Conservation (phyloP, 1,284 basidiomycete species). For the Ustilago lituana region DNA sequence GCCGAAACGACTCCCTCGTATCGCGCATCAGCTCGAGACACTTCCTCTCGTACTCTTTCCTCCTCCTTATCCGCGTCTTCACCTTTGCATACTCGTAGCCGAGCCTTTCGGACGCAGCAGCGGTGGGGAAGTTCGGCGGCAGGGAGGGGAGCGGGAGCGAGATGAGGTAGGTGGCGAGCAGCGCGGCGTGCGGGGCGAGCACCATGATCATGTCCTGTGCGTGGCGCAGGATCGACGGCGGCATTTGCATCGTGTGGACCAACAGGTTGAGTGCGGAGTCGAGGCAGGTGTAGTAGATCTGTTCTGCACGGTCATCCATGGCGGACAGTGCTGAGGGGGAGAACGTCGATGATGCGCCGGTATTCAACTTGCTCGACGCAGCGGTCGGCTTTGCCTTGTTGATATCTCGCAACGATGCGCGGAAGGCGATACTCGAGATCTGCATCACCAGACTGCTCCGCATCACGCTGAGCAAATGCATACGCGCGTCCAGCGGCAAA, state of each 20-base stretch:
- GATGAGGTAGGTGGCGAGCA: conserved; percentile 49
- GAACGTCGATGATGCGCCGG: conserved; percentile 12
- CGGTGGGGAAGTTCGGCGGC: conserved; percentile 19
- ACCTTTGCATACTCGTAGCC: conserved; percentile 34
- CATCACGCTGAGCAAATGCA: conserved; percentile 42
- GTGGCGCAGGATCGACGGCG: conserved; percentile 32
- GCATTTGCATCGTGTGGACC: conserved; percentile 38
- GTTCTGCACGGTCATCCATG: conserved; percentile 44
- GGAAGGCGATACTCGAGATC: conserved; percentile 46
- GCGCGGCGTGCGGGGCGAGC: conserved; percentile 46
- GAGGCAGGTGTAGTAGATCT: conserved; percentile 48
- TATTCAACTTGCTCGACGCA: conserved; percentile 4
- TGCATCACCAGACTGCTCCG: conserved; percentile 50
- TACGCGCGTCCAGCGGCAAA: conserved; percentile 22
- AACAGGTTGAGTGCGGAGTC: conserved; percentile 45
- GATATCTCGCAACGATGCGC: conserved; percentile 40
- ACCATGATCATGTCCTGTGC: conserved; percentile 54
- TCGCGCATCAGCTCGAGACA: conserved; percentile 44
- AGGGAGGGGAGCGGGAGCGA: conserved; percentile 33
- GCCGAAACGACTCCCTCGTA: conserved; percentile 32
- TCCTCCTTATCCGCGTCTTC: conserved; percentile 32
- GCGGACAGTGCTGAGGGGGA: conserved; percentile 31
- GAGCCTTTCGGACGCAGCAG: conserved; percentile 16
- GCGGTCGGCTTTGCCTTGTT: conserved; percentile 41
- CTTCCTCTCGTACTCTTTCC: conserved; percentile 51